Base-by-base conservation (phyloP, 2,329 filamentous ascomycete genomes). In the Ampelomyces quisqualis region DNA sequence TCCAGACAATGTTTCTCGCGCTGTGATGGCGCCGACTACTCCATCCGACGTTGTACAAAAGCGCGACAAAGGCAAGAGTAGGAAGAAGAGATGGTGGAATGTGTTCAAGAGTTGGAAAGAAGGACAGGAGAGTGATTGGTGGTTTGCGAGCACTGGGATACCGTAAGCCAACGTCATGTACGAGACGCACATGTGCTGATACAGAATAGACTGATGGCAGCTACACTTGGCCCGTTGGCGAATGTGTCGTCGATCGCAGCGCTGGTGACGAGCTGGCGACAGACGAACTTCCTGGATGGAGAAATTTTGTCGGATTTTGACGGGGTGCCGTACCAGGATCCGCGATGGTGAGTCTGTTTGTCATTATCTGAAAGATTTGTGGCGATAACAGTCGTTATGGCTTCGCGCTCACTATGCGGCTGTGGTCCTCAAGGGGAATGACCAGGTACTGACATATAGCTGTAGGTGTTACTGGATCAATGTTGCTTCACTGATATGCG, bases 171-270 rank as follows among this genome's bases (percentile, higher is more conserved):
- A n/a, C n/a, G n/a, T n/a, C n/a, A n/a, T n/a, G n/a, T n/a, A n/a
- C n/a, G n/a, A n/a, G n/a, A n/a, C n/a, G n/a, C n/a, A n/a, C n/a
- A n/a, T n/a, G n/a, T n/a, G n/a, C n/a, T n/a, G n/a, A n/a, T n/a
- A n/a, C n/a, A n/a, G n/a, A n/a, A n/a, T n/a, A n/a, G n/a, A n/a
- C n/a, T 96, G 62, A 77, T 93, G 8, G 88, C 90, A 2, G 90
- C 88, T 22, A 89, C 90, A 0, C 78, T 93, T 2, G 89, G 88
- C 1, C 90, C 90, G 0, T 79, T 95, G 7, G 90, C 90, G 2
- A 95, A 90, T 43, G 83, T 93, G 20, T 86, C 93, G 68, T 91
- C 86, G 42, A 89, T 95, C 43, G 89, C 86, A 47, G 88, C 90
- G 6, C 75, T 95, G n/a, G 87, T 88, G 1, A 83, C 82, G 19